phyloP scores from a whole-genome alignment of 768 basidiomycete species.

The Guyanaporus albipodus region DNA sequence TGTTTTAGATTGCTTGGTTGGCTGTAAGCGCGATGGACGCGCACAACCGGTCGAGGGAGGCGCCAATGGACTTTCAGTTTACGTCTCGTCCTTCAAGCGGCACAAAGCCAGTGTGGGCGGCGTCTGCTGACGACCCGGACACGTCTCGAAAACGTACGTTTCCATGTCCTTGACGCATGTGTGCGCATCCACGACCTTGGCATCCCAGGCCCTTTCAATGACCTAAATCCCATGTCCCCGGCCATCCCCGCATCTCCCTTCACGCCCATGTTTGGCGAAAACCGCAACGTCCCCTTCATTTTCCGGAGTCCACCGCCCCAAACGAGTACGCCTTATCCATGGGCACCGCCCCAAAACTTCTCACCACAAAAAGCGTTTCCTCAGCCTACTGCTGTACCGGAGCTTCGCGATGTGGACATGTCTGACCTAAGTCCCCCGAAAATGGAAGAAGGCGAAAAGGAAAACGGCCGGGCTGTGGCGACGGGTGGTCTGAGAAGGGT shows the following conservation, averaged over 20 bases:
- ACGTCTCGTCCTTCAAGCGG: slow-evolving; percentile 57
- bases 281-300: slow-evolving; percentile 69
- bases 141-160: slow-evolving; percentile 70
- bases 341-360: slow-evolving; percentile 62
- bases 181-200: slow-evolving; percentile 22
- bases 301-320: slow-evolving; percentile 54
- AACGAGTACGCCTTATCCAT: slow-evolving; percentile 45
- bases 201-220: slow-evolving; percentile 41
- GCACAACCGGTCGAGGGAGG: slow-evolving; percentile 59
- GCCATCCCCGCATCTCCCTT: slow-evolving; percentile 33
- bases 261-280: slow-evolving; percentile 58
- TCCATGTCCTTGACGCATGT: slow-evolving; percentile 23
- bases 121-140: slow-evolving; percentile 40
- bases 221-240: slow-evolving; percentile 38
- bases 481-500: slow-evolving; percentile 64
- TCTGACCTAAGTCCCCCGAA: slow-evolving; percentile 61
- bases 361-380: slow-evolving; percentile 60
- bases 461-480: slow-evolving; percentile 50
- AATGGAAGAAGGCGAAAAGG: slow-evolving; percentile 38
- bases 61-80: slow-evolving; percentile 89
- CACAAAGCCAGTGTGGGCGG: slow-evolving; percentile 57
- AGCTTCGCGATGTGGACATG: slow-evolving; percentile 73
- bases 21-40: slow-evolving; percentile 20
- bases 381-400: slow-evolving; percentile 36
- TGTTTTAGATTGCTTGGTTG: background rate